Evolutionary conservation across 345 rosid genomes (phyloP).

Genomic region (Brassica incana): DNA sequence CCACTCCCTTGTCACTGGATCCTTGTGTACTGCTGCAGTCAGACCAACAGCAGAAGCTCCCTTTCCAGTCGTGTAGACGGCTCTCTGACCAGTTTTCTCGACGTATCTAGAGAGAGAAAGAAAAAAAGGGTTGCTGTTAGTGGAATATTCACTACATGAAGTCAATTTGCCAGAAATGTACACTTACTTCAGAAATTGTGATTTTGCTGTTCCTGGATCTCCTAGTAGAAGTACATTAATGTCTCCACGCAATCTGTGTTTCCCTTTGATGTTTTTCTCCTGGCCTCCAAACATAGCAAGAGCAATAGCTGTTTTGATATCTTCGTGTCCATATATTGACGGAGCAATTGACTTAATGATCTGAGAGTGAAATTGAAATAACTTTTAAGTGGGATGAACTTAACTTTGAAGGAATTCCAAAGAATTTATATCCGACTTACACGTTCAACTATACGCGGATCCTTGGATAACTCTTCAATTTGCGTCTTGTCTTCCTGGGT

Average conservation of each 20-base stretch:
- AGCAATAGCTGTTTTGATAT: conserved; percentile 89
- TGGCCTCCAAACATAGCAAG: conserved; percentile 99
- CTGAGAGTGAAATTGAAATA: conserved; percentile 43
- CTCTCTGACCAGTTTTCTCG: conserved; percentile 98
- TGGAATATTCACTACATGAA: not conserved
- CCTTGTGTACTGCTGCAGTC: conserved; percentile 99
- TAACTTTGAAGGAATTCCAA: not conserved
- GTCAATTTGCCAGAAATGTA: not conserved
- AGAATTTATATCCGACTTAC: conserved; percentile 43
- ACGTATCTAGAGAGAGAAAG: conserved; percentile 65
- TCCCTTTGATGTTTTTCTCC: conserved; percentile 92
- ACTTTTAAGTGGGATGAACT: not conserved
- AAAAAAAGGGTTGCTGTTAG: conserved; percentile 9
- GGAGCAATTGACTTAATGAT: conserved; percentile 95
- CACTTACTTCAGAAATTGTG: conserved; percentile 92
- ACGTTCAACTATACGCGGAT: conserved; percentile 89
- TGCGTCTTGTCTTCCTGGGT: conserved; percentile 94
- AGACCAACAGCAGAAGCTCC: conserved; percentile 99
- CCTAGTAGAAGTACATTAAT: conserved; percentile 90
- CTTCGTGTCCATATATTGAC: conserved; percentile 97
- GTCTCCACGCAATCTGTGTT: conserved; percentile 89
- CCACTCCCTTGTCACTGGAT: conserved; percentile 99
- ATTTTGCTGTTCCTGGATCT: conserved; percentile 98
- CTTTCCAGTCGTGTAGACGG: conserved; percentile 97
- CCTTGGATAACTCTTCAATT: conserved; percentile 84